phyloP scores from a whole-genome alignment of 371 early-diverging fungal species.

The Enterocytospora artemiae region DNA sequence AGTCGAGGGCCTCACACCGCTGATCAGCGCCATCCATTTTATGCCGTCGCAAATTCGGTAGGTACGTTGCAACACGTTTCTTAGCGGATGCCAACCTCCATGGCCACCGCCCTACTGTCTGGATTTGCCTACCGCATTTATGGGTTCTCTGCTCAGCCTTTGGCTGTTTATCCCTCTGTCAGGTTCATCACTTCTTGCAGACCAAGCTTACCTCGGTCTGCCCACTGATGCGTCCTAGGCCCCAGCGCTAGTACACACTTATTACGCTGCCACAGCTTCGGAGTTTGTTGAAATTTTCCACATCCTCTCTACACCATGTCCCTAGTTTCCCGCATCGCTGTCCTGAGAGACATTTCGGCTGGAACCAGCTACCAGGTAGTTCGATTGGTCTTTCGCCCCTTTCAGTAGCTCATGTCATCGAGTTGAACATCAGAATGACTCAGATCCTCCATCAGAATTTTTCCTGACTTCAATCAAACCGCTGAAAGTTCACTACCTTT shows the following conservation, averaged over 20 bases:
- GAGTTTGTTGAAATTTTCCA: conserved; percentile 14
- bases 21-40: conserved; percentile 36
- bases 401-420: conserved; percentile 27
- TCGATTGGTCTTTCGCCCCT: conserved; percentile 46
- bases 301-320: conserved; percentile 8
- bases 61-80: conserved; percentile 48
- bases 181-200: conserved; percentile 32
- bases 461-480: conserved; percentile 25
- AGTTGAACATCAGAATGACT: conserved; percentile 37
- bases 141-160: conserved; percentile 1
- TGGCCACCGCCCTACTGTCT: conserved; percentile 47
- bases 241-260: background rate
- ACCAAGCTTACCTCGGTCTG: conserved; percentile 28
- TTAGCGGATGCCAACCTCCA: conserved; percentile 45
- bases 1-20: conserved; percentile 7
- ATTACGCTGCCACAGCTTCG: background rate
- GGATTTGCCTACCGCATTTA: conserved; percentile 11
- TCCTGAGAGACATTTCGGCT: conserved; percentile 43
- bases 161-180: conserved; percentile 5
- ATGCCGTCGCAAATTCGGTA: conserved; percentile 20
- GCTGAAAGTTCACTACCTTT: conserved; percentile 34
- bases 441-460: conserved; percentile 32
- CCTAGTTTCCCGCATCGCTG: conserved; percentile 18
- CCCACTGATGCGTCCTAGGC: conserved; percentile 19
- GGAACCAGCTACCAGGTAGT: conserved; percentile 46